Evolutionary conservation across 441 rosid genomes (phyloP).

Genomic region (Corymbia calophylla): DNA sequence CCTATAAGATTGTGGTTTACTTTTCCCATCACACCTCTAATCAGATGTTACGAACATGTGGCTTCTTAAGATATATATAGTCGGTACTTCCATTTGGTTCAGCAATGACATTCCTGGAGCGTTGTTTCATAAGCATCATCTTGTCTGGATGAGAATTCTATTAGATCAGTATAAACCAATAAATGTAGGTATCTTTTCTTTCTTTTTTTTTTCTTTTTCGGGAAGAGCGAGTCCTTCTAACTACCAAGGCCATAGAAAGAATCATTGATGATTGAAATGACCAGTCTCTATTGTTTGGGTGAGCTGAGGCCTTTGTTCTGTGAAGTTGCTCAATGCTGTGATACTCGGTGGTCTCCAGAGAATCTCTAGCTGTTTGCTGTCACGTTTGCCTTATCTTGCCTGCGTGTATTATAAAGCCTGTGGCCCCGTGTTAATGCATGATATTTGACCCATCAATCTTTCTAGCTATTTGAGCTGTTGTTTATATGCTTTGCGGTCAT

Average conservation of each 20-base stretch:
- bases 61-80: not conserved
- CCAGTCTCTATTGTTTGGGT: not conserved
- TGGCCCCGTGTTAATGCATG: not conserved
- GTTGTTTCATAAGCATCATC: not conserved
- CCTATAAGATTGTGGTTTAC: not conserved
- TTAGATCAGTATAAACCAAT: not conserved
- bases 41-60: not conserved
- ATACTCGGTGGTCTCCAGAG: not conserved
- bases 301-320: not conserved
- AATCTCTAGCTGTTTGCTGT: not conserved
- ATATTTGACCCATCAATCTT: not conserved
- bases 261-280: not conserved
- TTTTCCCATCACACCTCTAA: not conserved
- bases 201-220: not conserved
- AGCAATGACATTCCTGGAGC: not conserved
- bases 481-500: not conserved
- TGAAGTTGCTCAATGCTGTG: not conserved
- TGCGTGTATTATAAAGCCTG: not conserved
- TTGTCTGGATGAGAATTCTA: not conserved
- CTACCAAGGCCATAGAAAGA: not conserved
- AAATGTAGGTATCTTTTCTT: not conserved
- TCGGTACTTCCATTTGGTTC: not conserved
- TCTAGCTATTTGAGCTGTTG: not conserved
- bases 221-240: not conserved
- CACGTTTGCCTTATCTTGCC: not conserved